Evolutionary conservation across 345 rosid genomes (phyloP).

Genomic region (Eucalyptus sideroxylon): DNA sequence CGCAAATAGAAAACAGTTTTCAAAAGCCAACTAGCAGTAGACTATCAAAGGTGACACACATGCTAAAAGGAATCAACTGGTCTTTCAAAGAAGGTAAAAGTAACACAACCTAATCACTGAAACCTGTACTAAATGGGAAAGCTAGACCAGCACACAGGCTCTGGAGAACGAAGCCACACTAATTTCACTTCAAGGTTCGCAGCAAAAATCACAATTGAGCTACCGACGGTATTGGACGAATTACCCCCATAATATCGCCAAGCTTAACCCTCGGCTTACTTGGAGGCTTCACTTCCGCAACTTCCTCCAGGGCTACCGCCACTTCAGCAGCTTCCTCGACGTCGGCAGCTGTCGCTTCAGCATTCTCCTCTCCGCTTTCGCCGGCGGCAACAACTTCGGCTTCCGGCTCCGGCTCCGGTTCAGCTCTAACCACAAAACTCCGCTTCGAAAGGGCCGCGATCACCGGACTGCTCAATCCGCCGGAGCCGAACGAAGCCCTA

Average conservation of each 20-base stretch:
- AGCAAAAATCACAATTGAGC: background rate
- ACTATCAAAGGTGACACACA: background rate
- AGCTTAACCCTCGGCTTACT: conserved; percentile 39
- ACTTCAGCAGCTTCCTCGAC: conserved; percentile 2
- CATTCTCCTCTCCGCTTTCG: conserved; percentile 1
- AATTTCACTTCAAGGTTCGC: background rate
- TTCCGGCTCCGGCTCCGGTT: conserved; percentile 15
- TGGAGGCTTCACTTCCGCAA: conserved; percentile 28
- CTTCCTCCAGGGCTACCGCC: conserved; percentile 14
- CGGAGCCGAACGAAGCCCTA: conserved; percentile 13
- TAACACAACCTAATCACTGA: background rate
- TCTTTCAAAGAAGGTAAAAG: background rate
- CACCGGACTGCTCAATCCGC: conserved; percentile 7
- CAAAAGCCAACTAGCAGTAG: background rate
- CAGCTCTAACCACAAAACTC: conserved; percentile 46
- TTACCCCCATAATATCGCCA: conserved; percentile 75
- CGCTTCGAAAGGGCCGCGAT: conserved; percentile 11
- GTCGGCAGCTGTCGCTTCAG: conserved; percentile 4
- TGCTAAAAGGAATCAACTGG: background rate
- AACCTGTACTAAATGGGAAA: background rate
- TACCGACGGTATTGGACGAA: background rate
- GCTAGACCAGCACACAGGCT: background rate
- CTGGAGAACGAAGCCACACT: background rate
- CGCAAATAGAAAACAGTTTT: background rate
- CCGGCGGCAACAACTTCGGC: conserved; percentile 7